Base-by-base conservation (phyloP, 108 stramenopile species). In the Aureococcus anophagefferens region DNA sequence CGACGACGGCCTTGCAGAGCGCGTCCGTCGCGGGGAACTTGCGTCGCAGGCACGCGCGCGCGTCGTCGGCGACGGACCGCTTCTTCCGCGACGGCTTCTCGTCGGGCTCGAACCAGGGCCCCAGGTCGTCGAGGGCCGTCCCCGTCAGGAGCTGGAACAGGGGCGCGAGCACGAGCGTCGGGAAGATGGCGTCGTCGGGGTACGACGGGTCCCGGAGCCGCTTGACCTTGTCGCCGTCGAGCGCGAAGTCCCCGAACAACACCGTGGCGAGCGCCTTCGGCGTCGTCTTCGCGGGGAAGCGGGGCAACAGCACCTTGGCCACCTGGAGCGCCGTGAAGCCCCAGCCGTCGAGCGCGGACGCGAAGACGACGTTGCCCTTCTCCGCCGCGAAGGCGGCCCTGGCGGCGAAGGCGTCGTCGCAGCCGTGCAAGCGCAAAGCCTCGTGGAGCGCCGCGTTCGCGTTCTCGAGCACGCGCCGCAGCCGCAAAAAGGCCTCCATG, bases 351-450 rank as follows among this genome's bases (percentile, higher is more conserved):
- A 93, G 70, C 9, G 96, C 96, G 29, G 88, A 88, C 34, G 88
- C 88, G 84, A 99, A 99, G 13, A 96, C 84, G 16, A 99, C 94
- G 81, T 99, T 96, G 7, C 95, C 95, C 66, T 85, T 81, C 70
- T 83, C 79, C 5, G 97, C 94, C 36, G 91, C 90, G 83, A 98
- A 64, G 68, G 66, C 29, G 64, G 18, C 21, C 11, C 14, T 13
- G 33, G 35, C 63, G 30, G 31, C 30, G 33, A 62, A 65, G n/a
- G n/a, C n/a, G n/a, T n/a, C n/a, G n/a, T n/a, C n/a, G n/a, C 29
- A 45, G 30, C 18, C 62, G 72, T 30, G 68, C 30, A 59, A 13
- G 31, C 33, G 21, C 16, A 29, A 73, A 15, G 72, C 40, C 40
- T 44, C 51, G 13, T 65, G 30, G 33, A 45, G 29, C 0, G 88